phyloP scores from a whole-genome alignment of 1,284 basidiomycete species.

The Malassezia psittaci region DNA sequence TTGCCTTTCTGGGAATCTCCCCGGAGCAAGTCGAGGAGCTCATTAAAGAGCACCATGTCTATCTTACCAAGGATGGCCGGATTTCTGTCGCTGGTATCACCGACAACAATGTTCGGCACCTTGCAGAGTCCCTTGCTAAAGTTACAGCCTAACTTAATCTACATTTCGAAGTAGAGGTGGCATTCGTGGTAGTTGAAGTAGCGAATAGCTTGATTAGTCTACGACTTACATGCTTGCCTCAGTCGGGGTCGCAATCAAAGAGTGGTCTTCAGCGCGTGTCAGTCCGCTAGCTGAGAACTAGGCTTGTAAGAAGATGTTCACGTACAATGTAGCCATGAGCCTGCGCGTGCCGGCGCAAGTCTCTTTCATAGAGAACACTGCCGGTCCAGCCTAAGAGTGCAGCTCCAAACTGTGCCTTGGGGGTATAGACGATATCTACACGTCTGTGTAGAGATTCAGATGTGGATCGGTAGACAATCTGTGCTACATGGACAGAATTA shows the following conservation, averaged over 20 bases:
- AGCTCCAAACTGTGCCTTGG: conserved; percentile 13
- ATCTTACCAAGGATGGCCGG: conserved; percentile 48
- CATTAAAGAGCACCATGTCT: conserved; percentile 47
- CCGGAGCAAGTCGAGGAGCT: conserved; percentile 48
- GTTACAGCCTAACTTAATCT: conserved; percentile 25
- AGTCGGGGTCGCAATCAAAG: conserved; percentile 1
- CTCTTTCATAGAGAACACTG: conserved; percentile 17
- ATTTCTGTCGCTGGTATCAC: conserved; percentile 48
- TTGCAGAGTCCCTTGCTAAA: conserved; percentile 43
- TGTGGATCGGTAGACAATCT: conserved; percentile 13
- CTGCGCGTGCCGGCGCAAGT: conserved; percentile 17
- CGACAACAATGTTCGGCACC: conserved; percentile 41
- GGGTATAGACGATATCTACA: conserved; percentile 17
- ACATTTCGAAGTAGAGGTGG: conserved; percentile 14
- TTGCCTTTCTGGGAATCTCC: conserved; percentile 44
- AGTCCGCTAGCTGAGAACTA: conserved; percentile 14
- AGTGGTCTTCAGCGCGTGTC: background rate
- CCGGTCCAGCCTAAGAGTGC: conserved; percentile 20
- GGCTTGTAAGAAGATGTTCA: background rate
- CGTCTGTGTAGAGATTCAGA: conserved; percentile 7
- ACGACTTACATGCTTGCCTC: conserved; percentile 8
- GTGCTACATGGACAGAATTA: conserved; percentile 14
- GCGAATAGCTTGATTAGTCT: background rate
- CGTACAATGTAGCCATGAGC: conserved; percentile 9
- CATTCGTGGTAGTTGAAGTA: conserved; percentile 6